Percentiles rank a stretch among this genome's conserved stretches.
phyloP scores from a whole-genome alignment of 441 rosid species.

The Aquilaria agallochum region DNA sequence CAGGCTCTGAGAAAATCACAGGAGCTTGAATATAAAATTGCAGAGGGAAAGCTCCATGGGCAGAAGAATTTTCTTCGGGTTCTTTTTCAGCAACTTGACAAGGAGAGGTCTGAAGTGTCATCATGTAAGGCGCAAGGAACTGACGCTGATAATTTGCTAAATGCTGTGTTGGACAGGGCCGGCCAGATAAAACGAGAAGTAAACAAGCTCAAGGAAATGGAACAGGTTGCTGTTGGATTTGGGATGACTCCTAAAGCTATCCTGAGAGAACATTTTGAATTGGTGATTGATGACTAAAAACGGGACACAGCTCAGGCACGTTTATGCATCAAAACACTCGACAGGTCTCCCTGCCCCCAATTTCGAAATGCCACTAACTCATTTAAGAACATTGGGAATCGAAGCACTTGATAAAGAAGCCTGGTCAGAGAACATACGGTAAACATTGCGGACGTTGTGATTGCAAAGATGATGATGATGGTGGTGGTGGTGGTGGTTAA shows the following conservation, averaged over 20 bases:
- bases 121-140: conserved; percentile 16
- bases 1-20: conserved; percentile 51
- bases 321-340: too few relatives aligned
- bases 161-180: conserved; percentile 35
- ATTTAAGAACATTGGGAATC: too few relatives aligned
- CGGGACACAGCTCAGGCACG: conserved; percentile 16
- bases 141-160: conserved; percentile 26
- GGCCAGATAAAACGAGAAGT: conserved; percentile 59
- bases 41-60: conserved; percentile 55
- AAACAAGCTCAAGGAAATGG: conserved; percentile 62
- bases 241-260: conserved; percentile 53
- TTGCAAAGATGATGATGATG: too few relatives aligned
- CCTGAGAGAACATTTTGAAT: conserved; percentile 48
- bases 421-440: too few relatives aligned
- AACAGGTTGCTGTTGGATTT: conserved; percentile 71
- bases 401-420: too few relatives aligned
- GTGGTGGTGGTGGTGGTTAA: too few relatives aligned
- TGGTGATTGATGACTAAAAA: conserved; percentile 34
- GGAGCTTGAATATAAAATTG: conserved; percentile 56
- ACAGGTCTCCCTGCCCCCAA: too few relatives aligned
- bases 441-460: too few relatives aligned
- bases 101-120: conserved; percentile 50
- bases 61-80: conserved; percentile 54
- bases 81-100: conserved; percentile 60
- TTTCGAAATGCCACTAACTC: too few relatives aligned